Base-by-base conservation (phyloP, 2,329 filamentous ascomycete genomes). In the Arthroderma uncinatum region DNA sequence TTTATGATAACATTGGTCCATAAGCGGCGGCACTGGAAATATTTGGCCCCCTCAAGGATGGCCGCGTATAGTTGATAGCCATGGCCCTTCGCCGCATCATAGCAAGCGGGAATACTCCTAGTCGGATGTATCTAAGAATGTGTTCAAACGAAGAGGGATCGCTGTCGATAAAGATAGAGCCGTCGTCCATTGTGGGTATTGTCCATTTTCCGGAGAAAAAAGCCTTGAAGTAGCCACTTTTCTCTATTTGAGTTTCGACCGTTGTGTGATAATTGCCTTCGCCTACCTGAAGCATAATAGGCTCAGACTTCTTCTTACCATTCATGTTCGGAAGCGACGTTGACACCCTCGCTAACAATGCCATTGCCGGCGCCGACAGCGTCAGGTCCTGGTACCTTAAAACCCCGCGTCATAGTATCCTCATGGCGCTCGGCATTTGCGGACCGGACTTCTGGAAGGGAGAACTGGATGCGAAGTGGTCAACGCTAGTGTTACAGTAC, bases 61-160 rank as follows among this genome's bases (percentile, higher is more conserved):
- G 25, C 39, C 19, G 48, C 50, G 40, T 60, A 60, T 3, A 58
- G 40, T 16, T 16, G 25, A 42, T 60, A 57, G 28, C 58, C 47
- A 30, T 60, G 59, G 12, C 59, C 56, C 12, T 42, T 54, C 21
- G 16, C 34, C 34, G 42, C 16, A 53, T 54, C 53, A 39, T 54
- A 60, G 40, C 47, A 12, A 60, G 48, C 2, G 59, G 56, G 34
- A 60, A 60, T 25, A 50, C 36, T 4, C 59, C 59, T 8, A 47
- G 59, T 19, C 59, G 59, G 36, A 60, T 53, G 53, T 60, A 60
- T 10, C 42, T 23, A n/a, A 60, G 34, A 33, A 60, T 44, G 34
- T 55, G 42, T 34, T 54, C 54, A 39, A 60, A 60, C 4, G 53
- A 14, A n/a, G 33, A 21, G 10, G 28, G n/a, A 33, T 58, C 42